Evolutionary conservation across 352 stramenopile species (phyloP), one percentile per base, ranked within the genome.

Genomic region (Pelagophyceae sp.): DNA sequence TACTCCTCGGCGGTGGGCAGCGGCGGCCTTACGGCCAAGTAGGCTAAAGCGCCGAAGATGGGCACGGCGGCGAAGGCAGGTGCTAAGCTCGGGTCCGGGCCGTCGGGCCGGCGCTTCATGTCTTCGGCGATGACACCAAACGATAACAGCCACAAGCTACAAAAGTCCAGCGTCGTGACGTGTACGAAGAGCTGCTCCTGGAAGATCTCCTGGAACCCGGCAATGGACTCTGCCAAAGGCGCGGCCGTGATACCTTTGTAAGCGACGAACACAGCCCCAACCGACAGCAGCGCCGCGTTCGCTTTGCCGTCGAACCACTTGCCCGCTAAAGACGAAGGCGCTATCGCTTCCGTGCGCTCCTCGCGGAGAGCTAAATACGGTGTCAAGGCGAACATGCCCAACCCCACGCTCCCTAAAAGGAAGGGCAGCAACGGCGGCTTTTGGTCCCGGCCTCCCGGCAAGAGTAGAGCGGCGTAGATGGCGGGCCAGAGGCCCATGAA

Each of bases 141-240:
- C 5, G 61, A 35, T 1, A 71, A 31, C 2, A 71, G 61, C 19
- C 19, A 71, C 3, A 71, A 38, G 61, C 3, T 15, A 31, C 61
- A 71, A n/a, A 71, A 71, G 61, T 71, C 61, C n/a, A 35, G 29
- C n/a, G 61, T 29, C 2, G 61, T 71, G 19, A 38, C 61, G 61
- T 71, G 61, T 2, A 71, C 61, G 61, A 71, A 71, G 33, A 71
- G 61, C 61, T 37, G 33, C 3, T 27, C 27, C n/a, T 40, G 19
- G 61, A 71, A 71, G 33, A 71, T 27, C 3, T 45, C 19, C 33
- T 19, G 6, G 61, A 40, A 71, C 1, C 1, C 61, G 5, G 61
- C 31, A 31, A 71, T 11, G 61, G 17, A 5, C 29, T 35, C 61
- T 2, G 19, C 11, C 6, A 40, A 40, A 31, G 6, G 6, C 6